phyloP scores from a whole-genome alignment of 495 filamentous ascomycete genomes.

The Penicillium odoratum region DNA sequence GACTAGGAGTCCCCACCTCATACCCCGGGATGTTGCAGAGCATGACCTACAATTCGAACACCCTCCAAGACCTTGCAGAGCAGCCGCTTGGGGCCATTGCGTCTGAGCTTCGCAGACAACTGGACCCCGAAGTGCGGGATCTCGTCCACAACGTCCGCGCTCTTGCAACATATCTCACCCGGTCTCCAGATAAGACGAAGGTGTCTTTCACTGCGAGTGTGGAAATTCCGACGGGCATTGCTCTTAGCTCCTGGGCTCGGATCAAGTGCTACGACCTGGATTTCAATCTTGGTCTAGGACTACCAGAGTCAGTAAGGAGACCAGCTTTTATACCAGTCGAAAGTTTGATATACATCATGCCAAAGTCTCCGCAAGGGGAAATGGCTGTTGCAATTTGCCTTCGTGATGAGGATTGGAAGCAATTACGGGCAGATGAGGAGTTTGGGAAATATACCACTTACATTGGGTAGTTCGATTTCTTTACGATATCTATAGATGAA shows the following conservation, averaged over 20 bases:
- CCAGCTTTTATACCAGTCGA: conserved; percentile 49
- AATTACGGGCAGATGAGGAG: conserved; percentile 36
- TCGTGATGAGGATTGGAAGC: conserved; percentile 44
- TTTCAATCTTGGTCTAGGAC: conserved; percentile 51
- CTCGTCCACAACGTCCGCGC: conserved; percentile 38
- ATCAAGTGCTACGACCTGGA: conserved; percentile 45
- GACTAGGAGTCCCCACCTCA: conserved; percentile 38
- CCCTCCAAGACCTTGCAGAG: conserved; percentile 30
- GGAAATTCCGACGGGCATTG: conserved; percentile 41
- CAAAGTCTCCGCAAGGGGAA: conserved; percentile 38
- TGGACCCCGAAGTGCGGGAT: conserved; percentile 39
- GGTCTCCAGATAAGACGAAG: conserved; percentile 30
- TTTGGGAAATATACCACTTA: conserved; percentile 37
- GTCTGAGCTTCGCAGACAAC: conserved; percentile 41
- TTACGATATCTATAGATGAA: neutral
- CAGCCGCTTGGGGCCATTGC: conserved; percentile 41
- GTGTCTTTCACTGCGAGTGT: conserved; percentile 28
- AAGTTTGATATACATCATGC: conserved; percentile 50
- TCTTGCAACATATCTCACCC: conserved; percentile 41
- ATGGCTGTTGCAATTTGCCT: conserved; percentile 45
- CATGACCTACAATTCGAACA: conserved; percentile 37
- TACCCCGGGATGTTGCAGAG: conserved; percentile 50
- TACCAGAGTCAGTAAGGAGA: conserved; percentile 48
- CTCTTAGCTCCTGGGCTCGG: conserved; percentile 57
- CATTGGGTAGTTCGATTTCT: conserved; percentile 25